Evolutionary conservation across 2,329 filamentous ascomycete species (phyloP), one percentile per base, ranked within the genome.

Genomic region (Monilinia fructigena): DNA sequence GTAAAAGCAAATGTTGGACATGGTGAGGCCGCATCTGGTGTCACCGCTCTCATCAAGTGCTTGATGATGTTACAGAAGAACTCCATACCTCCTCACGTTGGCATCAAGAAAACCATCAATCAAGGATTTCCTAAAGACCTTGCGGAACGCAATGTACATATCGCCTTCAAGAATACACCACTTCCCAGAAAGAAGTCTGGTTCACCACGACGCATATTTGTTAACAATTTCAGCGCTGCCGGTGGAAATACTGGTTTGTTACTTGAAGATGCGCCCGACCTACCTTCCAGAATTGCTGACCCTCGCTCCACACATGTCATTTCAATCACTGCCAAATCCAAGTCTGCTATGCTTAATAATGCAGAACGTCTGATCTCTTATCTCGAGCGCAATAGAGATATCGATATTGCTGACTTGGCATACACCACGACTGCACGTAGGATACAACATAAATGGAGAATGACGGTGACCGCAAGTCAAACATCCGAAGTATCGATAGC

Each of bases 401-500:
- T 70, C 16, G 65, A 66, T 31, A 64, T 76, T 31, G 48, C 69
- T 3, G 72, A 75, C 67, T 63, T 76, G 8, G 72, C 75, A 20
- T 77, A 77, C 60, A 75, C 75, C 2, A 74, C 72, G 8, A 74
- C 73, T 35, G 74, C 73, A 18, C 83, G 88, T 28, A 82, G 83
- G 55, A 82, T 86, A 14, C 87, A 89, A 69, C 83, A 87, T 75
- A 79, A 82, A 71, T 84, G 82, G 78, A 81, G 85, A 38, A 79
- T 85, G 75, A 82, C 80, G 53, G 79, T 84, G 54, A 75, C 79
- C 4, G 82, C 79, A 35, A 61, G 23, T 16, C 55, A 66, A 8
- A 38, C 52, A 47, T 66, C 55, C 3, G 63, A 77, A 89, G 88
- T 7, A 5, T 53, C 63, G 16, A 47, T 23, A 61, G 55, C 55